These are phyloP conservation scores for Microbotryum lychnidis-dioicae DNA, from an alignment of 1,284 basidiomycete species.

Conservation along the genomic window DNA sequence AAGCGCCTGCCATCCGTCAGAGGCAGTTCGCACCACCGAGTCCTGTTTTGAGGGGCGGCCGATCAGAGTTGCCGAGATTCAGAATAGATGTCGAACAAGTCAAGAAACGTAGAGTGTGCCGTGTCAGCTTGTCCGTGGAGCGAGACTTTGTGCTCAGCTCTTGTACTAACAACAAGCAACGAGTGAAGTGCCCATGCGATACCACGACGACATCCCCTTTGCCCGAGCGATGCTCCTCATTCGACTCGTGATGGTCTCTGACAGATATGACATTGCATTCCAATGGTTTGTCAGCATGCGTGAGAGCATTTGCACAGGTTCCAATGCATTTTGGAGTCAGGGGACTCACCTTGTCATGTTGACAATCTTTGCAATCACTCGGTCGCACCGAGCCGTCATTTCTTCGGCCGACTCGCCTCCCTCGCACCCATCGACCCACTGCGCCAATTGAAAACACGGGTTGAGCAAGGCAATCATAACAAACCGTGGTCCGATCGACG, in stretches of 20 bases:
- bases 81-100: too few relatives aligned
- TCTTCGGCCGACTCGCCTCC: slow-evolving; percentile 73
- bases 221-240: slow-evolving; percentile 11
- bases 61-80: not conserved
- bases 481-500: too few relatives aligned
- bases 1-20: slow-evolving; percentile 58
- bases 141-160: not conserved
- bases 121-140: too few relatives aligned
- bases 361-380: slow-evolving; percentile 59
- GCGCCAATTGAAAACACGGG: slow-evolving; percentile 32
- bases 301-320: too few relatives aligned
- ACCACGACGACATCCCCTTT: slow-evolving; percentile 34
- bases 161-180: slow-evolving; percentile 54
- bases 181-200: slow-evolving; percentile 55
- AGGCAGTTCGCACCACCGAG: slow-evolving; percentile 67
- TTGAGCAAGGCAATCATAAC: too few relatives aligned
- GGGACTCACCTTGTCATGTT: slow-evolving; percentile 10
- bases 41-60: slow-evolving; percentile 20
- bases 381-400: slow-evolving; percentile 67
- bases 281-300: not conserved
- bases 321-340: too few relatives aligned
- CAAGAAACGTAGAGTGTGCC: not conserved
- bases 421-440: slow-evolving; percentile 53
- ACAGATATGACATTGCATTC: not conserved
- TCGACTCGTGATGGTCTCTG: slow-evolving; percentile 47